Conservation (phyloP, 495 filamentous ascomycete genomes). For the Chlorociboria aeruginascens region DNA sequence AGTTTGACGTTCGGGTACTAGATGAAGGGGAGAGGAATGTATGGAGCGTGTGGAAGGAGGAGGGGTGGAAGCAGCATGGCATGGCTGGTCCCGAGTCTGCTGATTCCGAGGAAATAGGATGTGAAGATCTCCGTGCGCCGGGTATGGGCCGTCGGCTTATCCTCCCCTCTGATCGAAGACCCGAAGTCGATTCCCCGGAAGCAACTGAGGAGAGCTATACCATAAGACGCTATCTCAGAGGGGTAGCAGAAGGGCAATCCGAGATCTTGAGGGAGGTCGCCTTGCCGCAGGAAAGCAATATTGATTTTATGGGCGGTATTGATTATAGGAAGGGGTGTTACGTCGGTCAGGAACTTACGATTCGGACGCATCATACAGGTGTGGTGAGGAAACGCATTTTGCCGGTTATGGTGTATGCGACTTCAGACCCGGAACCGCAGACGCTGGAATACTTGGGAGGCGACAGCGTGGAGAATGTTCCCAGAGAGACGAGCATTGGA, state of each 20-base stretch:
- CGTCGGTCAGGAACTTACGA: conserved; percentile 91
- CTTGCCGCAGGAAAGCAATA: conserved; percentile 71
- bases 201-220: conserved; percentile 38
- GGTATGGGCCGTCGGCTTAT: conserved; percentile 53
- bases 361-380: conserved; percentile 84
- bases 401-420: conserved; percentile 61
- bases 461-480: conserved; percentile 6
- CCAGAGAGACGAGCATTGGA: conserved; percentile 26
- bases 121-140: conserved; percentile 53
- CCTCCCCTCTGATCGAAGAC: conserved; percentile 22
- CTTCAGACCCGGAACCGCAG: conserved; percentile 22
- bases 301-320: conserved; percentile 71
- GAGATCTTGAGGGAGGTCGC: conserved; percentile 61
- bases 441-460: conserved; percentile 30
- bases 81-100: conserved; percentile 9
- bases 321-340: conserved; percentile 97
- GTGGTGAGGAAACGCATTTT: conserved; percentile 87
- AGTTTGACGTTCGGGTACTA: conserved; percentile 54
- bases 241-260: conserved; percentile 70
- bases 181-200: conserved; percentile 16
- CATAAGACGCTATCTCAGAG: conserved; percentile 60
- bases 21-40: conserved; percentile 48
- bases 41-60: conserved; percentile 52
- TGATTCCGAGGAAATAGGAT: conserved; percentile 26
- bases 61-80: conserved; percentile 34